These are phyloP conservation scores for Colletotrichum sp. DNA, from an alignment of 2,329 filamentous ascomycete genomes.

Conservation along the genomic window DNA sequence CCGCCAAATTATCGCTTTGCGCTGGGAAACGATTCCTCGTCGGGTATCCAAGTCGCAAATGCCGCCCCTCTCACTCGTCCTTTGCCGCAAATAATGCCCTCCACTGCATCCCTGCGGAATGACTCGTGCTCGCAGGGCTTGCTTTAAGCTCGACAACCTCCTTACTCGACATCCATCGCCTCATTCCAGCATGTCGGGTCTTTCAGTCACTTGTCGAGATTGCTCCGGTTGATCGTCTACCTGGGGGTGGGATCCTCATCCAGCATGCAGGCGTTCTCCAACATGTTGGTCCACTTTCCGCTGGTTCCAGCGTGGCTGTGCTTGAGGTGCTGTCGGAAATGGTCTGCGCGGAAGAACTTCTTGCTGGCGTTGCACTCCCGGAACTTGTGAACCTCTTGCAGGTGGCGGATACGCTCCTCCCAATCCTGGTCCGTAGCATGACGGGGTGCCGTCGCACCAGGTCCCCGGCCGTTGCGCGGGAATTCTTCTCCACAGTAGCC, in stretches of 20 bases:
- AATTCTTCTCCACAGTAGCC: slow-evolving; percentile 98
- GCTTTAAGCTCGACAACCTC: background rate
- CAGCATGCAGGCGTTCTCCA: slow-evolving; percentile 96
- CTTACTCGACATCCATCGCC: background rate
- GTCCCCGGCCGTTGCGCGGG: slow-evolving; percentile 50
- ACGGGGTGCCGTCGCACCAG: slow-evolving; percentile 42
- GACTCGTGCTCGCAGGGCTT: background rate
- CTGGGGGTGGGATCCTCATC: slow-evolving; percentile 71
- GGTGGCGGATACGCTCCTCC: slow-evolving; percentile 84
- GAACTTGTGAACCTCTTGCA: slow-evolving; percentile 94
- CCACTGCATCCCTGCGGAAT: background rate
- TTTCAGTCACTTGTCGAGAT: background rate
- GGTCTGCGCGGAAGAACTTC: slow-evolving; percentile 97
- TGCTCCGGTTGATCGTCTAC: slow-evolving; percentile 24
- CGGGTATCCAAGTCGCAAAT: background rate
- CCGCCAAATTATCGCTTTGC: background rate
- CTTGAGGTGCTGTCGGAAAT: slow-evolving; percentile 97
- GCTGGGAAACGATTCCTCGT: background rate
- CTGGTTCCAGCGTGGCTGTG: slow-evolving; percentile 96
- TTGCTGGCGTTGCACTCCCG: slow-evolving; percentile 98
- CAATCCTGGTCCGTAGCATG: slow-evolving; percentile 81
- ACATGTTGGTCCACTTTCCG: slow-evolving; percentile 98
- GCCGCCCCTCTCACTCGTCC: background rate
- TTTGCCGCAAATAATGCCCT: background rate
- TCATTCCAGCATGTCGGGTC: background rate